Evolutionary conservation across 257 asterid species (phyloP).

Genomic region (Scutellaria baicalensis): DNA sequence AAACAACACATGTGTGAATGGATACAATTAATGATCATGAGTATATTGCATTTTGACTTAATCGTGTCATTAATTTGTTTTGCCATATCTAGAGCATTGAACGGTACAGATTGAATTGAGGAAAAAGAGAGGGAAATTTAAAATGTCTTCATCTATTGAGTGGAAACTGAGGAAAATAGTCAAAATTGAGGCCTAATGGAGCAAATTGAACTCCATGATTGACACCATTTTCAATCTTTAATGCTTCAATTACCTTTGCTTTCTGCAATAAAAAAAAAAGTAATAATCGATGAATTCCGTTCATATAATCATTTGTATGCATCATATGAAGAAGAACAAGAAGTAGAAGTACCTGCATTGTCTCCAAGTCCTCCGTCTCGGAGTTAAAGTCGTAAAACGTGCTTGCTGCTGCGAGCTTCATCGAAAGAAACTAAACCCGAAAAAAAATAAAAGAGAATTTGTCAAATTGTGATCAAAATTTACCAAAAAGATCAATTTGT

Average conservation of each 20-base stretch:
- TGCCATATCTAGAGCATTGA: background rate
- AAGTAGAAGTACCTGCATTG: slow-evolving; percentile 36
- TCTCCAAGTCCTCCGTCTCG: slow-evolving; percentile 36
- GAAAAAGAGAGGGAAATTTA: too few species aligned
- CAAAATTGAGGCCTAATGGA: slow-evolving; percentile 20
- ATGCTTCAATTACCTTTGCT: slow-evolving; percentile 55
- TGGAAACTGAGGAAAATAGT: slow-evolving; percentile 17
- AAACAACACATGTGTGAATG: background rate
- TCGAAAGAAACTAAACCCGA: slow-evolving; percentile 62
- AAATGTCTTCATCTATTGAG: slow-evolving; percentile 22
- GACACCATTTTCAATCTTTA: slow-evolving; percentile 37
- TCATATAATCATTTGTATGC: too few species aligned
- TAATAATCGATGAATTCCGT: too few species aligned
- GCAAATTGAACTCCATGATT: slow-evolving; percentile 35
- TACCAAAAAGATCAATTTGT: background rate
- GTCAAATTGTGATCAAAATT: background rate
- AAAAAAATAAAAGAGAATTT: background rate
- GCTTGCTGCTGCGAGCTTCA: slow-evolving; percentile 88
- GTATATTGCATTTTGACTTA: slow-evolving; percentile 9
- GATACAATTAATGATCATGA: slow-evolving; percentile 9
- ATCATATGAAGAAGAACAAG: too few species aligned
- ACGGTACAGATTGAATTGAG: too few species aligned
- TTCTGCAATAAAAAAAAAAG: slow-evolving; percentile 32
- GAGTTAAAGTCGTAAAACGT: slow-evolving; percentile 49
- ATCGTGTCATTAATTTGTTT: background rate